A percentile compares a stretch with the other conserved stretches of the same genome.
Conservation (phyloP, 2,329 filamentous ascomycete species). For the Pestalotiopsis sp. region DNA sequence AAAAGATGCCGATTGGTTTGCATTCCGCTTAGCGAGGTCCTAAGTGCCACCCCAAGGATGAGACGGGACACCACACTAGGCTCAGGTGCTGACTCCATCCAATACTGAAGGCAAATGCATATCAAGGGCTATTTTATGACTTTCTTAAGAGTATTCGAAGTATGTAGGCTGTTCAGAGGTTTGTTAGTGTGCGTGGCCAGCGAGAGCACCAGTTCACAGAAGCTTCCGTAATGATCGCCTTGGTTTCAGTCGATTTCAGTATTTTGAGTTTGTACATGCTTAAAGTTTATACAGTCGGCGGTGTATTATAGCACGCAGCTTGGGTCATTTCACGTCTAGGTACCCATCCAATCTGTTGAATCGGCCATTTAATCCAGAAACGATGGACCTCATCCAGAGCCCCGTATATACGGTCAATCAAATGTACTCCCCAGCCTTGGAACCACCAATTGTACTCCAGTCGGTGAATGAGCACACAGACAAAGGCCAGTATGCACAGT, state of each 20-base stretch:
- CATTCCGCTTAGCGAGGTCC: neutral
- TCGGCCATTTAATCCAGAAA: constrained; percentile 31
- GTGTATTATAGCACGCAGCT: too few relatives aligned
- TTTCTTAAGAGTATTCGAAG: too few relatives aligned
- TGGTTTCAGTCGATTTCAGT: too few relatives aligned
- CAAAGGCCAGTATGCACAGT: constrained; percentile 27
- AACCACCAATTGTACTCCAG: constrained; percentile 31
- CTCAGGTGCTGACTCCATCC: too few relatives aligned
- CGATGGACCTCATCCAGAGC: constrained; percentile 25
- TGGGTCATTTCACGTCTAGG: neutral
- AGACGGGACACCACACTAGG: neutral
- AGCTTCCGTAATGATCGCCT: too few relatives aligned
- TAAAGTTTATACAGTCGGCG: too few relatives aligned
- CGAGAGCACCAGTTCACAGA: too few relatives aligned
- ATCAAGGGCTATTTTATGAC: too few relatives aligned
- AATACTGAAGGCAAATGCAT: too few relatives aligned
- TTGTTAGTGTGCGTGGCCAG: too few relatives aligned
- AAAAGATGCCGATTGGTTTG: neutral
- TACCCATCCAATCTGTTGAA: constrained; percentile 30
- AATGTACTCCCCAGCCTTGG: constrained; percentile 28
- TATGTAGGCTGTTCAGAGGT: too few relatives aligned
- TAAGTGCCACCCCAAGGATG: neutral
- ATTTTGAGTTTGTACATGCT: too few relatives aligned
- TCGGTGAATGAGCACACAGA: constrained; percentile 28
- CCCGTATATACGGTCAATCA: constrained; percentile 28